Evolutionary conservation across 2,329 filamentous ascomycete species (phyloP), one percentile per base, ranked within the genome.

Genomic region (Hypoxylon sp.): DNA sequence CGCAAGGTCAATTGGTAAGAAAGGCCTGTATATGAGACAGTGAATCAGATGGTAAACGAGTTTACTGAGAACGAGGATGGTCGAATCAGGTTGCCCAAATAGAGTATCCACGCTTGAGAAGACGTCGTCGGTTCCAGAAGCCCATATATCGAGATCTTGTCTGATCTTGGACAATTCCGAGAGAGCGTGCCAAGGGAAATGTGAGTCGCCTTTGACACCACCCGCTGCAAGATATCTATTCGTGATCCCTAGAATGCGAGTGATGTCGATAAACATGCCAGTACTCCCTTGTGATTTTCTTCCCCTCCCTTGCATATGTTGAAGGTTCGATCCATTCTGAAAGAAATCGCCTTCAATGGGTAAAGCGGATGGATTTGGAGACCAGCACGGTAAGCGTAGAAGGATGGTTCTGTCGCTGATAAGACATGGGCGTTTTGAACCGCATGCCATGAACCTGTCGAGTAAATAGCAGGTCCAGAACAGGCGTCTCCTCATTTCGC

Each of bases 391-490:
- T 2, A 96, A 81, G 34, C 91, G 87, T 48, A 97, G 81, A 14
- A 91, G 81, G 64, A 96, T 91, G 1, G 88, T 90, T 74, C 92
- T 89, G 77, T 96, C 93, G 25, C 88, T 86, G 23, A 96, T 90
- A 6, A 96, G 81, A n/a, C 91, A 92, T 0, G 93, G 92, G 8
- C 93, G 85, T 73, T 91, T 93, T 2, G 93, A 95, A 14, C 93
- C 93, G 70, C 91, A 93, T 1, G 91, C 88, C 70, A 90, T 85
- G 72, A 95, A 96, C n/a, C 91, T 87, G 75, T 97, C 93, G 78
- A 96, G 89, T 25, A 96, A 81, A 73, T 96, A 97, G 75, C 92
- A 95, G 1, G 91, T 90, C 93, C 93, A 97, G 78, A 97, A 97
- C 1, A 96, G 81, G n/a, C 91, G 86, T 58, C 93, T 84, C 47